phyloP scores from a whole-genome alignment of 305 asterid species.

The Fraxinus platypoda region DNA sequence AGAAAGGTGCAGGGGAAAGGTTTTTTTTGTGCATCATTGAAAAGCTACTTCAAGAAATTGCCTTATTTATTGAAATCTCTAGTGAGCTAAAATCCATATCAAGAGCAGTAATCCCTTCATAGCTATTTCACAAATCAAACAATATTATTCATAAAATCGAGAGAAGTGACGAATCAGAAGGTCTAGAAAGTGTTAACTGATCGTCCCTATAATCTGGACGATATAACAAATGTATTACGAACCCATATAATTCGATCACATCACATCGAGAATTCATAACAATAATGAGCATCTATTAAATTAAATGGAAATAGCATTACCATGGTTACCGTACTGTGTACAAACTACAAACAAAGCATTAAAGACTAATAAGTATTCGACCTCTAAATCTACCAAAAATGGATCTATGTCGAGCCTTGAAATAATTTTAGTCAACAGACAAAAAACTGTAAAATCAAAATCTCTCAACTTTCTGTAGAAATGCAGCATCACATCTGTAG shows the following conservation, averaged over 20 bases:
- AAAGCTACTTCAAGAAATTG: background rate
- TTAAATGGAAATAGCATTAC: background rate
- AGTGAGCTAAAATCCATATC: background rate
- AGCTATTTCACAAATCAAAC: background rate
- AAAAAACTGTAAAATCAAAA: slow-evolving; percentile 19
- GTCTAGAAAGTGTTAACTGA: background rate
- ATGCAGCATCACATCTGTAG: slow-evolving; percentile 25
- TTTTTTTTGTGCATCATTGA: background rate
- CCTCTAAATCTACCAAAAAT: slow-evolving; percentile 45
- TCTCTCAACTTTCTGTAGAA: background rate
- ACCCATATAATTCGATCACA: background rate
- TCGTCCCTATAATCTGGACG: background rate
- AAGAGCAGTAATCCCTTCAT: background rate
- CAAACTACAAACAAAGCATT: slow-evolving; percentile 33
- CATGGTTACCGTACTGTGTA: slow-evolving; percentile 21
- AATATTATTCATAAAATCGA: background rate
- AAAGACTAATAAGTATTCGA: background rate
- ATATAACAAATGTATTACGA: background rate
- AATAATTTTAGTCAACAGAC: slow-evolving; percentile 15
- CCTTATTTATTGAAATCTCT: background rate
- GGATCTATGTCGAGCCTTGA: slow-evolving; percentile 38
- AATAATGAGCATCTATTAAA: slow-evolving; percentile 3
- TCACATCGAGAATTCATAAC: slow-evolving; percentile 17
- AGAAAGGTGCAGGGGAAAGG: background rate
- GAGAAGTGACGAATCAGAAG: background rate